Conservation (phyloP, 306 rosid species). For the Pyrus betulifolia region DNA sequence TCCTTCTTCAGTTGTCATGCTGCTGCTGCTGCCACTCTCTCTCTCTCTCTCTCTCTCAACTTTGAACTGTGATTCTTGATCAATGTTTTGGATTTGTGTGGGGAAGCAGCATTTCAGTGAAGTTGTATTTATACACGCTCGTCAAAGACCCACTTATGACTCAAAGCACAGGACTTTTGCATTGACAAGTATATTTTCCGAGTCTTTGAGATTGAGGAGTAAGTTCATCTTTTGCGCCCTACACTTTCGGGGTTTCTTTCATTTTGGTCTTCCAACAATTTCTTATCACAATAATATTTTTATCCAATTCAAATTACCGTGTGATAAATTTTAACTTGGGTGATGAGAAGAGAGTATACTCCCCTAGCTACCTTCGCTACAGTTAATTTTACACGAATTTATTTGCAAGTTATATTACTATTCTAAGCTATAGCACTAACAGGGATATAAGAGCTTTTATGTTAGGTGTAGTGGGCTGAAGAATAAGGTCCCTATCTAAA, state of each 20-base stretch:
- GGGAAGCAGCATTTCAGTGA: background rate
- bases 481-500: no score
- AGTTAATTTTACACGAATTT: no score
- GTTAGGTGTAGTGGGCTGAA: no score
- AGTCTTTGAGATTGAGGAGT: background rate
- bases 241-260: background rate
- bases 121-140: background rate
- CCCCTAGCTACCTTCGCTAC: no score
- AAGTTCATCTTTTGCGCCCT: background rate
- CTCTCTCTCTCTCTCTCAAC: background rate
- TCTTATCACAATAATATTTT: no score
- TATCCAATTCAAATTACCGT: no score
- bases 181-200: background rate
- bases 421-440: background rate
- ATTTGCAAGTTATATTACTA: no score
- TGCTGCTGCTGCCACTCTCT: background rate
- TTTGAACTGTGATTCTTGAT: background rate
- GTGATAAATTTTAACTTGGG: no score
- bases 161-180: background rate
- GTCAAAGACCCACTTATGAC: background rate
- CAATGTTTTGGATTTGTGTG: background rate
- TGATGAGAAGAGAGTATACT: no score
- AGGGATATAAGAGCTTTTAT: no score
- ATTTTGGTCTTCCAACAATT: background rate
- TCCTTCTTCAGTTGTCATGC: background rate